A percentile compares a stretch with the other conserved stretches of the same genome.
phyloP scores from a whole-genome alignment of 129 eudicot genomes.

The Tagetes patula region DNA sequence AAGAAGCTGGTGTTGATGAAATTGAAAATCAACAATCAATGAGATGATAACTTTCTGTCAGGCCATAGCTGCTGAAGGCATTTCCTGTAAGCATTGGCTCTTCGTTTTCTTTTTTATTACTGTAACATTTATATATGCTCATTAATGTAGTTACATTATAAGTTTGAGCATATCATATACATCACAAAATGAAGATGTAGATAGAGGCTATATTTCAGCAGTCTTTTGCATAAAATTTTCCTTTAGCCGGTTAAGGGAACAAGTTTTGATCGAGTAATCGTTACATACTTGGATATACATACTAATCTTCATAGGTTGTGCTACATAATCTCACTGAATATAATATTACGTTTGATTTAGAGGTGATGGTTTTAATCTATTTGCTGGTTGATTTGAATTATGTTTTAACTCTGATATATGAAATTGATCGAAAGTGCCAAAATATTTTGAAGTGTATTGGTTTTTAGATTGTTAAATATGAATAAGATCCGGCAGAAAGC shows the following conservation, averaged over 20 bases:
- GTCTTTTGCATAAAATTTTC: not conserved
- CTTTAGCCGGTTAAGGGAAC: slow-evolving; percentile 15
- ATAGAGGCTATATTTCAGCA: slow-evolving; percentile 15
- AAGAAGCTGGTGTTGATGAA: slow-evolving; percentile 65
- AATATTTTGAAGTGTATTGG: not conserved
- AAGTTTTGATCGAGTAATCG: slow-evolving; percentile 26
- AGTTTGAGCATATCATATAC: slow-evolving; percentile 29
- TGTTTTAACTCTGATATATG: not conserved
- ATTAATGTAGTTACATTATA: slow-evolving; percentile 17
- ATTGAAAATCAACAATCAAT: slow-evolving; percentile 40
- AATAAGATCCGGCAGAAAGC: too few relatives aligned
- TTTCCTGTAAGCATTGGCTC: slow-evolving; percentile 29
- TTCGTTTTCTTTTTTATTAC: not conserved
- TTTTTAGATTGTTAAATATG: too few relatives aligned
- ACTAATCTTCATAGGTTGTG: not conserved
- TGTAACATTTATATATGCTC: slow-evolving; percentile 14
- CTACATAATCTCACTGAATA: not conserved
- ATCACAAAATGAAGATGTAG: slow-evolving; percentile 26
- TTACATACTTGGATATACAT: slow-evolving; percentile 16
- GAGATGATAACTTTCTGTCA: slow-evolving; percentile 34
- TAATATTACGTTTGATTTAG: not conserved
- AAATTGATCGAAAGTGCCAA: not conserved
- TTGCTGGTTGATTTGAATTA: not conserved
- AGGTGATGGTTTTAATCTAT: too few relatives aligned
- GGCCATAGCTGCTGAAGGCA: slow-evolving; percentile 22